Evolutionary conservation across 345 rosid genomes (phyloP).

Genomic region (Pugionium dolabratum): DNA sequence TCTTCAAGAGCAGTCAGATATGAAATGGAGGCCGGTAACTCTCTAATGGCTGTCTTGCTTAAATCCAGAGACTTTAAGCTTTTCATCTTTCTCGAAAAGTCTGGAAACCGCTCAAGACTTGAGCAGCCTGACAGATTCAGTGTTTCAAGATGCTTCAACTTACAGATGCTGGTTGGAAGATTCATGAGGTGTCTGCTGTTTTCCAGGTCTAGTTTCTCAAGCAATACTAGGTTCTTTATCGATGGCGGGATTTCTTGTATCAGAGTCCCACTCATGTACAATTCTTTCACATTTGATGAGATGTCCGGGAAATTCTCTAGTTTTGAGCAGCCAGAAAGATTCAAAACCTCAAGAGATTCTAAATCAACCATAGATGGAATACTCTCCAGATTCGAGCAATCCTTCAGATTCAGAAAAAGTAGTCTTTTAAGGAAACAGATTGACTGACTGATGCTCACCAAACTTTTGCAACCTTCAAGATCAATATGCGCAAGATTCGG

Average conservation of each 20-base stretch:
- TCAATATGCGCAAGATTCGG: conserved; percentile 32
- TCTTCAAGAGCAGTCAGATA: conserved; percentile 37
- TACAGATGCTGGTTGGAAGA: conserved; percentile 33
- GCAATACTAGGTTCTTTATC: conserved; percentile 24
- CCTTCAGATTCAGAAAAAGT: conserved; percentile 32
- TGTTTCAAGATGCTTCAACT: conserved; percentile 36
- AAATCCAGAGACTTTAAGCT: conserved; percentile 31
- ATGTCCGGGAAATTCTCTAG: conserved; percentile 29
- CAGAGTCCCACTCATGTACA: conserved; percentile 33
- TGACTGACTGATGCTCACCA: conserved; percentile 30
- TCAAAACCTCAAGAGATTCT: conserved; percentile 29
- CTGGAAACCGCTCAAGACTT: conserved; percentile 21
- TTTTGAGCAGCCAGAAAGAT: conserved; percentile 34
- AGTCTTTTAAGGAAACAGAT: conserved; percentile 20
- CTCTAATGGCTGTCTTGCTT: conserved; percentile 24
- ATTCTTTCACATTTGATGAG: conserved; percentile 33
- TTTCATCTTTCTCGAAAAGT: conserved; percentile 34
- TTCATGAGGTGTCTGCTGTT: conserved; percentile 9
- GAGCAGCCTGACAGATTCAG: conserved; percentile 37
- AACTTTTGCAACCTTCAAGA: conserved; percentile 37
- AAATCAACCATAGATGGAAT: conserved; percentile 21
- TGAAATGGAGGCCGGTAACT: conserved; percentile 18
- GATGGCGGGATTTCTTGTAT: conserved; percentile 35
- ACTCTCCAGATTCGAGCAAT: conserved; percentile 31
- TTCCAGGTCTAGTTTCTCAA: conserved; percentile 37